A percentile compares a stretch with the other conserved stretches of the same genome.
phyloP scores from a whole-genome alignment of 768 basidiomycete species.

The Amanita jacksonii region DNA sequence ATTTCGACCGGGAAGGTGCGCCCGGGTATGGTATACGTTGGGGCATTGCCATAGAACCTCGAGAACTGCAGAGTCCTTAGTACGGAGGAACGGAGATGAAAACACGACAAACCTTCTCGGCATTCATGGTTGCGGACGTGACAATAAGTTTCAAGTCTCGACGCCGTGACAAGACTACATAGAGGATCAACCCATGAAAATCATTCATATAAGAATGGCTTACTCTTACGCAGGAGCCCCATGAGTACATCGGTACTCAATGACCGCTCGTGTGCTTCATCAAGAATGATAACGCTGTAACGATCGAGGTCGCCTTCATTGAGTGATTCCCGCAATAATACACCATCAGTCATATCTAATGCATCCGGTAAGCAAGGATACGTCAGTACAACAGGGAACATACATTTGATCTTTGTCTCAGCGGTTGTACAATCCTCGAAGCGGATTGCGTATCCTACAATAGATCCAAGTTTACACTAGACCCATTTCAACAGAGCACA shows the following conservation, averaged over 20 bases:
- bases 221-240: conserved; percentile 92
- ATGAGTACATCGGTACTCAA: conserved; percentile 97
- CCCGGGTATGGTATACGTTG: conserved; percentile 82
- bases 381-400: conserved; percentile 14
- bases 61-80: conserved; percentile 60
- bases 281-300: conserved; percentile 96
- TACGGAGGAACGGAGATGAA: neutral
- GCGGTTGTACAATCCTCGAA: conserved; percentile 96
- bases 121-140: conserved; percentile 99
- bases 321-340: conserved; percentile 92
- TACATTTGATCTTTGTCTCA: conserved; percentile 96
- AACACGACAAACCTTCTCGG: conserved; percentile 67
- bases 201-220: conserved; percentile 17
- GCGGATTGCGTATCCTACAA: conserved; percentile 95
- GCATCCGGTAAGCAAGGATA: neutral
- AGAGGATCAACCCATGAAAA: conserved; percentile 1
- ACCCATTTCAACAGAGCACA: neutral
- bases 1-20: conserved; percentile 98
- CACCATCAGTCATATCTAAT: conserved; percentile 97
- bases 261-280: conserved; percentile 97
- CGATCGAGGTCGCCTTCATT: conserved; percentile 98
- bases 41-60: conserved; percentile 88
- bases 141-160: conserved; percentile 94
- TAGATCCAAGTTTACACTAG: conserved; percentile 80
- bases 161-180: conserved; percentile 71